These are phyloP conservation scores for Phytophthora chlamydospora DNA, from an alignment of 352 stramenopile genomes.

Conservation along the genomic window DNA sequence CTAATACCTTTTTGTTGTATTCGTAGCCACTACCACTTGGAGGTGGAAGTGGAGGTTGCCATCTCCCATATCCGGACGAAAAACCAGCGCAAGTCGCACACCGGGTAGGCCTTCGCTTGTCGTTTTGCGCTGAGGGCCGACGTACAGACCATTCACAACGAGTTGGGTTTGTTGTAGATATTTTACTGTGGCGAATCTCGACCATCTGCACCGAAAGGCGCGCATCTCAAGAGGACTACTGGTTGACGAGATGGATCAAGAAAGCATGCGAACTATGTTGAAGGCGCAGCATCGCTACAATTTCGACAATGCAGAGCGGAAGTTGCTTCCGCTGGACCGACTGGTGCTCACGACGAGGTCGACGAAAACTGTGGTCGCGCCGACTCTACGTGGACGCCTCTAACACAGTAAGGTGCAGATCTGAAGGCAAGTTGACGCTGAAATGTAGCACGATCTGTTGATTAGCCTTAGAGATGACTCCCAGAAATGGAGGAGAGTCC, in stretches of 20 bases:
- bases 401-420: not conserved
- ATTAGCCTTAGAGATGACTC: conserved; percentile 9
- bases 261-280: conserved; percentile 59
- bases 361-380: not conserved
- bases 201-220: conserved; percentile 47
- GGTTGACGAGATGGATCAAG: conserved; percentile 59
- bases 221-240: conserved; percentile 52
- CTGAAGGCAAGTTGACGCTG: not conserved
- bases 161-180: conserved; percentile 28
- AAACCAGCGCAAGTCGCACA: conserved; percentile 9
- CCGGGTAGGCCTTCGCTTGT: conserved; percentile 1
- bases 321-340: conserved; percentile 48
- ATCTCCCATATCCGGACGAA: not conserved
- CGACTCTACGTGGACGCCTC: not conserved
- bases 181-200: conserved; percentile 70
- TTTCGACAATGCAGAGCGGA: conserved; percentile 62
- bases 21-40: conserved; percentile 3
- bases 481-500: conserved; percentile 6
- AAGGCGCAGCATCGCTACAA: conserved; percentile 73
- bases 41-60: too few relatives aligned
- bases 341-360: conserved; percentile 24
- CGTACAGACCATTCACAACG: not conserved
- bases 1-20: too few relatives aligned
- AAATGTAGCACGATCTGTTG: too few relatives aligned
- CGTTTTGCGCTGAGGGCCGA: not conserved